Conservation (phyloP, 129 eudicot species). For the Centrapalus pauciflorus region DNA sequence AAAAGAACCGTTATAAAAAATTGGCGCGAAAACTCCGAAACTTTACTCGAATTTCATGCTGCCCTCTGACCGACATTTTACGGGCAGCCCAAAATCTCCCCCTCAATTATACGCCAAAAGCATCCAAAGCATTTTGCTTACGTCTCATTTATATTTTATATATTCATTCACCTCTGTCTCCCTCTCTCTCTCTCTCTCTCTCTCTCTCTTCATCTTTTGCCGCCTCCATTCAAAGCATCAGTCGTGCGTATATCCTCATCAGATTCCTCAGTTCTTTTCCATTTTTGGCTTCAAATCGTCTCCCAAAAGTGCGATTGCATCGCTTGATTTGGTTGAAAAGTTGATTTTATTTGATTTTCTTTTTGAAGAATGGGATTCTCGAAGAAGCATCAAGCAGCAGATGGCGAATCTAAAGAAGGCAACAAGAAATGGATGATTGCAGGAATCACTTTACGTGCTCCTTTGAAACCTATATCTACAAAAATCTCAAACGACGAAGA, state of each 20-base stretch:
- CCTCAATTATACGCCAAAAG: slow-evolving; percentile 5
- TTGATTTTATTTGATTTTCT: neutral
- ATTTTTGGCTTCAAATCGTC: neutral
- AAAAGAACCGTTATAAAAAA: slow-evolving; percentile 44
- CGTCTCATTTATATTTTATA: slow-evolving; percentile 7
- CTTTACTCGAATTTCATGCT: slow-evolving; percentile 17
- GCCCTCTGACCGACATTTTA: slow-evolving; percentile 35
- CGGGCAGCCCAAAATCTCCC: slow-evolving; percentile 34
- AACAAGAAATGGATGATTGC: slow-evolving; percentile 32
- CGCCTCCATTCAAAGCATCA: slow-evolving; percentile 31
- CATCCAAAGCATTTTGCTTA: slow-evolving; percentile 24
- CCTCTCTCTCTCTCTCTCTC: neutral
- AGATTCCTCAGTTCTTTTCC: slow-evolving; percentile 6
- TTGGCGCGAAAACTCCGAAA: slow-evolving; percentile 21
- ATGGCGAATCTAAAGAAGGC: slow-evolving; percentile 24
- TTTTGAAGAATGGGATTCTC: slow-evolving; percentile 18
- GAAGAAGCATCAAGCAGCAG: slow-evolving; percentile 27
- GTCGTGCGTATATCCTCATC: neutral
- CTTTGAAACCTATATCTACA: slow-evolving; percentile 18
- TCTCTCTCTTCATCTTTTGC: slow-evolving; percentile 25
- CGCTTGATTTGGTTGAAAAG: neutral
- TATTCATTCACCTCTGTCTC: slow-evolving; percentile 4
- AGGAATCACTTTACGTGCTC: slow-evolving; percentile 26
- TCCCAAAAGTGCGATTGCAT: neutral
- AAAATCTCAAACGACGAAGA: neutral